phyloP scores from a whole-genome alignment of 176 grass and related monocot species.

The Juncus inflexus region DNA sequence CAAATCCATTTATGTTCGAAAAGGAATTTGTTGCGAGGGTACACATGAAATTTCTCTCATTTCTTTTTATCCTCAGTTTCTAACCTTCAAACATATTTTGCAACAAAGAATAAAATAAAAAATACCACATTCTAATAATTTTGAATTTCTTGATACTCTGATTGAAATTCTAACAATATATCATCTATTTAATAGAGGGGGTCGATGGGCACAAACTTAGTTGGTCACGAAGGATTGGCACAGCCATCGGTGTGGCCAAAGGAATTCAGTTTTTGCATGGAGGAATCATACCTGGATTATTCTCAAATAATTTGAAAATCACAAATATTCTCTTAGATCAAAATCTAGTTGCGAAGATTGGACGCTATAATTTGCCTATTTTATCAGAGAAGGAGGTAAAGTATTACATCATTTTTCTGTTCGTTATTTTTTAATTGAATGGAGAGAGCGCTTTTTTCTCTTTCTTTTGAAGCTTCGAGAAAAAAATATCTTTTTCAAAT shows the following conservation, averaged over 20 bases:
- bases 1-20: no score
- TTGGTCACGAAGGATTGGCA: slow-evolving; percentile 67
- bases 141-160: background rate
- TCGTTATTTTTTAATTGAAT: no score
- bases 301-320: slow-evolving; percentile 79
- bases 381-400: slow-evolving; percentile 57
- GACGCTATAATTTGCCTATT: slow-evolving; percentile 84
- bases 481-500: background rate
- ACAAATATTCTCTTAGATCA: slow-evolving; percentile 73
- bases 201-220: slow-evolving; percentile 53
- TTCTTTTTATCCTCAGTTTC: no score
- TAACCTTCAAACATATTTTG: no score
- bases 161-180: background rate
- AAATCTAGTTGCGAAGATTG: slow-evolving; percentile 73
- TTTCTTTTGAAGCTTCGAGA: background rate
- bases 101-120: no score
- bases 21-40: no score
- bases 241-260: slow-evolving; percentile 60
- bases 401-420: no score
- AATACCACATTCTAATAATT: background rate
- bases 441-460: background rate
- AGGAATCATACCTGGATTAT: slow-evolving; percentile 71
- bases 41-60: no score
- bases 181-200: slow-evolving; percentile 42
- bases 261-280: slow-evolving; percentile 90